Conservation (phyloP, 1,284 basidiomycete species). For the Anthracocystis panici-leucophaei region DNA sequence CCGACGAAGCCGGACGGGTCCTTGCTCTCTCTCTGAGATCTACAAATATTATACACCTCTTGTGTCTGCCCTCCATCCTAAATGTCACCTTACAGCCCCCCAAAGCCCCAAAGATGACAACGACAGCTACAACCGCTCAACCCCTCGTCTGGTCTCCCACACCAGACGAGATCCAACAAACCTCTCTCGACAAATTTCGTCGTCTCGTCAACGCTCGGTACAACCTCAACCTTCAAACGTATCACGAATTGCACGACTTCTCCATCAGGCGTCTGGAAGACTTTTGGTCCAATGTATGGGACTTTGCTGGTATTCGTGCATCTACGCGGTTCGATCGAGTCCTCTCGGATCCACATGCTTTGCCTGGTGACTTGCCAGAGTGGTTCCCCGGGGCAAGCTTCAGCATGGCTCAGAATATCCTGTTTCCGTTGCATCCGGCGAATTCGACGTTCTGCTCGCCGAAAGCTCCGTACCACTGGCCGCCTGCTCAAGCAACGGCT, state of each 20-base stretch:
- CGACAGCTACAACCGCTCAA: constrained; percentile 16
- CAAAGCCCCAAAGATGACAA: constrained; percentile 5
- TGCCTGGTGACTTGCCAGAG: constrained; percentile 44
- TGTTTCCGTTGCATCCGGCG: constrained; percentile 54
- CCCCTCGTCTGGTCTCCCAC: constrained; percentile 49
- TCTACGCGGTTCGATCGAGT: constrained; percentile 33
- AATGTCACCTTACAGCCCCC: background rate
- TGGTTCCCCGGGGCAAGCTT: constrained; percentile 50
- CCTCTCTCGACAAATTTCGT: constrained; percentile 53
- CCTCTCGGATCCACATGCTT: constrained; percentile 43
- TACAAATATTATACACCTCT: background rate
- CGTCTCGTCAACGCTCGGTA: constrained; percentile 39
- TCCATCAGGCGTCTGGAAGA: constrained; percentile 43
- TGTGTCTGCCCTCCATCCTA: background rate
- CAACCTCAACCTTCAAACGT: constrained; percentile 40
- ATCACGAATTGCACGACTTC: constrained; percentile 52
- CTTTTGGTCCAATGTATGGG: constrained; percentile 52
- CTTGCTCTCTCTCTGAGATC: background rate
- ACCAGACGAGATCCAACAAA: constrained; percentile 23
- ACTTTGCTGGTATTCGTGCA: constrained; percentile 47
- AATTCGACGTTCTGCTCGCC: constrained; percentile 48
- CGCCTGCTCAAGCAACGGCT: constrained; percentile 18
- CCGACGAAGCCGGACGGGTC: constrained; percentile 10
- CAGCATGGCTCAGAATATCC: constrained; percentile 49
- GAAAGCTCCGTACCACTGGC: constrained; percentile 49